Base-by-base conservation (phyloP, 208 protist species). In the Leishmania amazonensis region DNA sequence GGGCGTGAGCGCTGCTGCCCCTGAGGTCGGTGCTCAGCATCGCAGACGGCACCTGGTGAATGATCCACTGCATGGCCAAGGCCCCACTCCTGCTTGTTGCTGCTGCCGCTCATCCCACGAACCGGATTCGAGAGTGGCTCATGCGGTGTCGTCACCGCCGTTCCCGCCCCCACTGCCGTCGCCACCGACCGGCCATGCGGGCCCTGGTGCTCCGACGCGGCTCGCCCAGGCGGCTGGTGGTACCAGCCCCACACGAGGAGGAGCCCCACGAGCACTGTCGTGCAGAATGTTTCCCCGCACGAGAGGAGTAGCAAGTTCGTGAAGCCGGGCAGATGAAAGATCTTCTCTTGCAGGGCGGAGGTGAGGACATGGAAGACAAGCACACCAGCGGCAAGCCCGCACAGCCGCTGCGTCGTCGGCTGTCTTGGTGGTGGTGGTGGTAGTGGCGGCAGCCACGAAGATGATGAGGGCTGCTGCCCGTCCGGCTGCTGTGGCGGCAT, bases 291-390 rank as follows among this genome's bases (percentile, higher is more conserved):
- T 74, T 93, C 87, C 13, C 82, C 45, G 54, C 88, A 90, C 9
- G 88, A 89, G 15, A 95, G 79, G 24, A 90, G 67, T 58, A 87
- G 67, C 24, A 85, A 78, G 70, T 90, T 85, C n/a, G 84, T 65
- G 81, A 91, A 92, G 40, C 82, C 85, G 21, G 91, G 91, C 38
- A 92, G 68, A 71, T 95, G 86, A 72, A 95, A 95, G 3, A 95
- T 81, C 1, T n/a, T 62, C 64, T 95, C 89, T 70, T 92, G 87
- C 1, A 89, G 38, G n/a, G 84, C 38, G 13, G 89, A 88, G 42
- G 81, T 87, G 31, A 89, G 70, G 24, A 92, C 77, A 76, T 92
- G 87, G 57, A 91, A 92, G 2, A 90, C 51, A 13, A 95, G 19
- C 17, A 87, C 85, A 35, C 75, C 87, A 31, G 58, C 19, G 65